Percentiles rank a stretch among this genome's conserved stretches.
Conservation (phyloP, 2,329 filamentous ascomycete genomes). For the Acrocalymma vagum region DNA sequence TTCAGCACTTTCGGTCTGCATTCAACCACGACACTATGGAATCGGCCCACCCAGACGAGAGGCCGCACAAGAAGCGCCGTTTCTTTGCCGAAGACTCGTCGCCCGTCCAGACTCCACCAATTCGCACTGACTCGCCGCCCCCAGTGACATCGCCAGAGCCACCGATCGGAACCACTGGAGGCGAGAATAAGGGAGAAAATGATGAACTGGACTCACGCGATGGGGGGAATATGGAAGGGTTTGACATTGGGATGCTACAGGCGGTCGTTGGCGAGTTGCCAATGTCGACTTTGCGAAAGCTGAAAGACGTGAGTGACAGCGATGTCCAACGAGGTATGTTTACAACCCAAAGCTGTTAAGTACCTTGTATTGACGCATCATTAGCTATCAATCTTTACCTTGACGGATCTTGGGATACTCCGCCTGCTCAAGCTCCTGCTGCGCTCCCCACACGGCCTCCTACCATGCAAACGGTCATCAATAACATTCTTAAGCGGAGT, state of each 20-base stretch:
- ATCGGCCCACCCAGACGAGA: constrained; percentile 56
- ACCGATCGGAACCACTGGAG: constrained; percentile 15
- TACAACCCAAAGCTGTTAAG: too few species aligned
- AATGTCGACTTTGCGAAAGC: constrained; percentile 52
- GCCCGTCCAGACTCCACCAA: constrained; percentile 23
- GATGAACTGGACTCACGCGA: constrained; percentile 16
- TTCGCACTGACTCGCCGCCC: constrained; percentile 34
- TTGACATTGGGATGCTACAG: constrained; percentile 64
- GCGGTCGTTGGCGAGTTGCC: constrained; percentile 66
- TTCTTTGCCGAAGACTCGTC: constrained; percentile 67
- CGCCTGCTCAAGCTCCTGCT: constrained; percentile 15
- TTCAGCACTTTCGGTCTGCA: constrained; percentile 4
- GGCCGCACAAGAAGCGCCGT: constrained; percentile 68
- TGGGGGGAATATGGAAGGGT: constrained; percentile 44
- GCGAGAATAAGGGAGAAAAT: constrained; percentile 8
- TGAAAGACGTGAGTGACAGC: constrained; percentile 60
- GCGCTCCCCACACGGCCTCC: constrained; percentile 25
- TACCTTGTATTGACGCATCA: constrained; percentile 16
- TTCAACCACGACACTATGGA: constrained; percentile 38
- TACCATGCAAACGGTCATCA: constrained; percentile 31
- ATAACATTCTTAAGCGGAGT: constrained; percentile 30
- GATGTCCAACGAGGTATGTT: constrained; percentile 61
- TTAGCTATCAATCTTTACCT: constrained; percentile 70
- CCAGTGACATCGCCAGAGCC: constrained; percentile 40
- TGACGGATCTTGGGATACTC: constrained; percentile 68